Evolutionary conservation across 2,329 filamentous ascomycete species (phyloP).

Genomic region (Coleophoma crateriformis): DNA sequence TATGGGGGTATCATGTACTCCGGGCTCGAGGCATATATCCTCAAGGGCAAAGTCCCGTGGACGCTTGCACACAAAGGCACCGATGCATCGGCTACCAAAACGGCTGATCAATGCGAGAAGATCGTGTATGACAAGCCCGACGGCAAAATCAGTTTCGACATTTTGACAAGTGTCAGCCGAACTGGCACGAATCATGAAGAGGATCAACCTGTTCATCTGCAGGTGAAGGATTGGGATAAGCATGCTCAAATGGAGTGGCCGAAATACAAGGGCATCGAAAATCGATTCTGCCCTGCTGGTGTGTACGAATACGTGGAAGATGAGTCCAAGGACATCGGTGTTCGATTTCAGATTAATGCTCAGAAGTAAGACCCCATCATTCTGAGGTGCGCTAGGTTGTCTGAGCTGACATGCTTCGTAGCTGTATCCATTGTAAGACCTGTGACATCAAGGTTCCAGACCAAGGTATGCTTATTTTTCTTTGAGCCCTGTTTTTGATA

Average conservation of each 20-base stretch:
- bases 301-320: constrained; percentile 99
- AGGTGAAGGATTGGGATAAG: constrained; percentile 91
- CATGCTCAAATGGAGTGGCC: constrained; percentile 83
- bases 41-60: constrained; percentile 86
- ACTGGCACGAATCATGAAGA: constrained; percentile 99
- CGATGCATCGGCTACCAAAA: constrained; percentile 75
- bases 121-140: constrained; percentile 98
- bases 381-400: no score
- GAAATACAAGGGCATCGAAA: constrained; percentile 86
- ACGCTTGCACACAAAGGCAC: constrained; percentile 78
- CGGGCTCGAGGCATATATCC: constrained; percentile 80
- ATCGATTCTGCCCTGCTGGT: constrained; percentile 92
- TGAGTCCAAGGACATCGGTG: constrained; percentile 75
- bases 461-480: constrained; percentile 39
- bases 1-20: constrained; percentile 92
- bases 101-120: constrained; percentile 73
- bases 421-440: constrained; percentile 99
- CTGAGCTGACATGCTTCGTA: constrained; percentile 30
- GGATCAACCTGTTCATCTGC: constrained; percentile 93
- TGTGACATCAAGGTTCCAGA: constrained; percentile 97
- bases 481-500: neutral
- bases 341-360: constrained; percentile 94
- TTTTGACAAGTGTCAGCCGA: constrained; percentile 88
- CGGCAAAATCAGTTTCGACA: constrained; percentile 91
- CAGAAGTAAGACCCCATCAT: constrained; percentile 71